Evolutionary conservation across 495 filamentous ascomycete genomes (phyloP), one percentile per base, ranked within the genome.

Genomic region (Aspergillus affinis): DNA sequence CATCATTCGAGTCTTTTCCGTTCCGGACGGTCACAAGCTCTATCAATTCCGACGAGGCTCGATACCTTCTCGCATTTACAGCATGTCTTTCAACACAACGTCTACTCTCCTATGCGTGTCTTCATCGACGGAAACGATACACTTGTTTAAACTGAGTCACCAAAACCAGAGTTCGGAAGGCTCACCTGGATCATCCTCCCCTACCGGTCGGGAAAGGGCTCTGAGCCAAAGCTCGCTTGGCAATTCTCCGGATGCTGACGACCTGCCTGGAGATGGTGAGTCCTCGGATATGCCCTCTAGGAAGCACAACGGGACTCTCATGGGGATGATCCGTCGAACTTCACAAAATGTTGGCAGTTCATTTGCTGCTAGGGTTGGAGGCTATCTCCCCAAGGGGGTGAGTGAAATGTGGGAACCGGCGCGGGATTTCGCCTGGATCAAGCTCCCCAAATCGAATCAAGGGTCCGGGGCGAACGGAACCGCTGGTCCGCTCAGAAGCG

Each of bases 51-150:
- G 94, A 57, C 84, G 94, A 61, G 94, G 94, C 26, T 95, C 92
- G 10, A 96, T 96, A 73, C 94, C 94, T 0, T 90, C 91, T 4
- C 86, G 89, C 20, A 98, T 98, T 59, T 97, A 90, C 73, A 95
- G 92, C 85, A 97, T 98, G 94, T 94, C 91, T n/a, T 98, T 98
- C 80, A 98, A 98, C 71, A 84, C 91, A 17, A 92, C 89, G 32
- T 95, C 92, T 4, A 94, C 93, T 7, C 82, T 98, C 3, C 86
- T 98, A 41, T 96, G 92, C 66, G 92, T 98, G 56, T 97, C 93
- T 13, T 97, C 93, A 10, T 91, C 91, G 2, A 93, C 92, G 0
- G 95, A 98, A 67, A 98, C 94, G 13, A 89, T 98, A n/a, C 94
- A 98, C 68, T 87, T 98, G 52, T 98, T 98, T 75, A 91, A 93